Base-by-base conservation (phyloP, 331 rosid species). In the Malus hybrid region DNA sequence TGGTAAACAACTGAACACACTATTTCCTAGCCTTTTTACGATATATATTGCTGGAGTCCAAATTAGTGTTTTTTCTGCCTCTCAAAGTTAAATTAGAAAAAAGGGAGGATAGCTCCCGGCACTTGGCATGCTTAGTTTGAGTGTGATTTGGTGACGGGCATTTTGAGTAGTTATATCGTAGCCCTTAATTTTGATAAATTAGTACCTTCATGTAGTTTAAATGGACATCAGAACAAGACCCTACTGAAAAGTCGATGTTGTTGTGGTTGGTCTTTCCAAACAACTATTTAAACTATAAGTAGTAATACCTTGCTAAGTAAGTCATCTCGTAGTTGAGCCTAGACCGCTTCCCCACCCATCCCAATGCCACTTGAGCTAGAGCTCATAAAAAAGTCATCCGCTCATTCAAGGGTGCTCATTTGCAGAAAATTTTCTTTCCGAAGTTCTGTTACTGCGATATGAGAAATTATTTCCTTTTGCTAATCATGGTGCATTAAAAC, bases 1-100 rank as follows among this genome's bases (percentile, higher is more conserved):
- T 54, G 88, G 99, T 94, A 85, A 80, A 63, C 56, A 70, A 59
- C 72, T 56, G 4, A 29, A 9, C 69, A 60, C 7, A 28, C 70
- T 16, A 18, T 22, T 57, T 42, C 29, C 61, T 62, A 62, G n/a
- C 42, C 44, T 2, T 62, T 10, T 18, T 42, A 48, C 0, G 8
- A 13, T 44, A 22, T 16, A 29, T 34, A 10, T 46, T 36, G 5
- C 19, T 19, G 69, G 6, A 39, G 14, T 62, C 20, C 67, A 50
- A 61, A 28, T 73, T 42, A 10, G 3, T 60, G 42, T 20, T 60
- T 60, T 10, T 24, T 7, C 19, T 33, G 54, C 66, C 24, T 24
- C 2, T 15, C 4, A 10, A 27, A 18, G 32, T 63, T 29, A 22
- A 60, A 12, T 20, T 63, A 63, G 36, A 29, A 63, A 63, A 27